These are phyloP conservation scores for Saturnispora zaruensis DNA, from an alignment of 805 yeast genomes.

Conservation along the genomic window DNA sequence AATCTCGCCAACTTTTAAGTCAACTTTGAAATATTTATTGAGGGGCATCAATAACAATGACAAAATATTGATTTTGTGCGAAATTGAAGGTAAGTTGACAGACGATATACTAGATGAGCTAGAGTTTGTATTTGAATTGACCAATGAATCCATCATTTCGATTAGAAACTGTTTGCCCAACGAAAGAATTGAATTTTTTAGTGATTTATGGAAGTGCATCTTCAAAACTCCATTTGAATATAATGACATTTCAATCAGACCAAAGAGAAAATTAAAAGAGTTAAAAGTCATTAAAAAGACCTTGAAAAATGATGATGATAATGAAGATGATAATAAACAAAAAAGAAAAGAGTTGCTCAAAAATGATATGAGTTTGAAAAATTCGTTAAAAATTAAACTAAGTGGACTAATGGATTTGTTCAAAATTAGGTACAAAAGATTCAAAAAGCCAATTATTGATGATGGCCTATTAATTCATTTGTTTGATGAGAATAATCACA, in stretches of 20 bases:
- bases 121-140: constrained; percentile 49
- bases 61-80: constrained; percentile 62
- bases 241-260: constrained; percentile 52
- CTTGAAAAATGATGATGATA: not conserved
- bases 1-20: constrained; percentile 58
- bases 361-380: constrained; percentile 74
- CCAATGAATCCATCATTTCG: constrained; percentile 40
- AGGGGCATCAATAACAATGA: constrained; percentile 65
- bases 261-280: constrained; percentile 38
- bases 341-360: constrained; percentile 34
- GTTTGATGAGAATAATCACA: constrained; percentile 49
- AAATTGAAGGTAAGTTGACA: constrained; percentile 38
- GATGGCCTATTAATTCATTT: constrained; percentile 64
- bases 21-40: constrained; percentile 63
- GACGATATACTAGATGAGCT: constrained; percentile 33
- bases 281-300: constrained; percentile 24
- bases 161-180: constrained; percentile 32
- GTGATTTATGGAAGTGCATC: constrained; percentile 43
- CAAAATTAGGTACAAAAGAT: constrained; percentile 78
- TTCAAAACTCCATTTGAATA: constrained; percentile 63
- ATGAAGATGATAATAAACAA: constrained; percentile 19
- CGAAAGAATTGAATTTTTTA: constrained; percentile 53
- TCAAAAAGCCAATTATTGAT: constrained; percentile 84
- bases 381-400: constrained; percentile 73
- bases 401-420: constrained; percentile 85